Conservation (phyloP, 2,329 filamentous ascomycete species). For the Dactylellina haptotyla region DNA sequence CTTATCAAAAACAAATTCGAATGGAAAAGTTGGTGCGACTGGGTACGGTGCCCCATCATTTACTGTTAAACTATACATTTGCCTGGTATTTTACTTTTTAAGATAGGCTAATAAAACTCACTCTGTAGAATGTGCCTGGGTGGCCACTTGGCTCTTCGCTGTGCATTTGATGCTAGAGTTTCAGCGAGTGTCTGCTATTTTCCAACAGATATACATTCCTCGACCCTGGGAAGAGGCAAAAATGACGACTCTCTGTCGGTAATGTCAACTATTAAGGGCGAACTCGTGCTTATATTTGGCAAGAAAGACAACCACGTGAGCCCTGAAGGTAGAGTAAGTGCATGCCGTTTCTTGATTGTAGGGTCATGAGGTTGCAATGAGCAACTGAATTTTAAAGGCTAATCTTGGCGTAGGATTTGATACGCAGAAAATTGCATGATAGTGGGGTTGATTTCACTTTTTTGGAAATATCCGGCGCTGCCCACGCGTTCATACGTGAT, state of each 20-base stretch:
- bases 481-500: conserved; percentile 89
- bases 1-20: conserved; percentile 78
- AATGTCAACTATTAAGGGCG: conserved; percentile 76
- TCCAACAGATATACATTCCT: conserved; percentile 86
- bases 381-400: conserved; percentile 65
- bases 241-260: conserved; percentile 71
- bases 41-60: conserved; percentile 30
- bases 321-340: conserved; percentile 71
- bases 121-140: conserved; percentile 90
- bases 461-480: conserved; percentile 47
- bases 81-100: too few species aligned
- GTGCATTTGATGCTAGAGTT: conserved; percentile 75
- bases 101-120: too few species aligned
- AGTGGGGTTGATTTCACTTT: conserved; percentile 43
- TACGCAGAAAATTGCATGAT: conserved; percentile 23
- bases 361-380: conserved; percentile 69
- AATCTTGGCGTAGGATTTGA: conserved; percentile 29
- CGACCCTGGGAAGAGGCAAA: conserved; percentile 76
- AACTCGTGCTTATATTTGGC: conserved; percentile 89
- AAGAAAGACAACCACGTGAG: conserved; percentile 92
- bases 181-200: conserved; percentile 86
- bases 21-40: conserved; percentile 78
- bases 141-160: conserved; percentile 78
- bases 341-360: conserved; percentile 84
- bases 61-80: too few species aligned